A percentile compares a stretch with the other conserved stretches of the same genome.
Evolutionary conservation across 768 basidiomycete species (phyloP).

Genomic region (Boletus speciosus): DNA sequence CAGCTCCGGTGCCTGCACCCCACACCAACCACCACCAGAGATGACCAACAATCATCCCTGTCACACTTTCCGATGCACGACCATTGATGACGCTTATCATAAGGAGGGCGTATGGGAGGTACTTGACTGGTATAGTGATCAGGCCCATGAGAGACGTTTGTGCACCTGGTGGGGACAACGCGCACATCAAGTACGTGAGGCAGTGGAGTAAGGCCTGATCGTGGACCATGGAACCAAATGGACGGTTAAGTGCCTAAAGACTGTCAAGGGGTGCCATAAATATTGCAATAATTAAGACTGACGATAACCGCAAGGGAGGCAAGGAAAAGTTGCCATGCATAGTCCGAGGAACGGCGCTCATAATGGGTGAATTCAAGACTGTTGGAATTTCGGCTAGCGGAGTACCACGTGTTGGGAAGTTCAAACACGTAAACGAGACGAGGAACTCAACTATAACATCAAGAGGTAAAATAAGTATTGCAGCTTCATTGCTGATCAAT

Average conservation of each 20-base stretch:
- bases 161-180: constrained; percentile 60
- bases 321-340: constrained; percentile 69
- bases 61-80: constrained; percentile 57
- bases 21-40: constrained; percentile 77
- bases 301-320: constrained; percentile 59
- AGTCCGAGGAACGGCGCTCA: constrained; percentile 59
- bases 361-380: constrained; percentile 64
- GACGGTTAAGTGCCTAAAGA: constrained; percentile 53
- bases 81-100: constrained; percentile 65
- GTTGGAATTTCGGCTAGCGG: constrained; percentile 58
- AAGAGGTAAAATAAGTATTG: constrained; percentile 40
- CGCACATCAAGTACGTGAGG: constrained; percentile 65
- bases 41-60: constrained; percentile 76
- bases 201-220: constrained; percentile 62
- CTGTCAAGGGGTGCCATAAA: neutral
- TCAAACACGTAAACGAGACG: neutral
- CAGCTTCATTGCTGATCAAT: constrained; percentile 26
- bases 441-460: constrained; percentile 40
- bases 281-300: constrained; percentile 24
- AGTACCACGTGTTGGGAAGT: neutral
- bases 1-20: constrained; percentile 41
- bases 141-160: constrained; percentile 79
- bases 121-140: constrained; percentile 65
- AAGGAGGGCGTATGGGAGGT: constrained; percentile 73
- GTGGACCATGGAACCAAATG: constrained; percentile 55